phyloP scores from a whole-genome alignment of 805 yeast species.

The Saturnispora gosingensis region DNA sequence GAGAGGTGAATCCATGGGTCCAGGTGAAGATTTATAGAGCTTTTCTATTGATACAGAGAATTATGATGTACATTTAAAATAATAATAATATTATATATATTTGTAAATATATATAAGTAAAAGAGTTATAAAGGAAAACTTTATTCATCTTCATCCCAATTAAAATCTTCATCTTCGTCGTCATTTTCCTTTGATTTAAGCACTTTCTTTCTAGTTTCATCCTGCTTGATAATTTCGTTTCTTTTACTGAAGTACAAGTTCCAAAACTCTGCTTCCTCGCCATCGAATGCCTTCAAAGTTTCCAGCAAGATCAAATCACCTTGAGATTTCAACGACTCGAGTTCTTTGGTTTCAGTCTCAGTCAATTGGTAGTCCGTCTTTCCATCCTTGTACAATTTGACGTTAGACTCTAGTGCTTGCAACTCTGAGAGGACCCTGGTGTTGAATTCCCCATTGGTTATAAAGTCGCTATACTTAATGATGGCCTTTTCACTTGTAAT shows the following conservation, averaged over 20 bases:
- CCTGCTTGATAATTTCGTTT: constrained; percentile 3
- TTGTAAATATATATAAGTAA: not conserved
- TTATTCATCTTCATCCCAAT: constrained; percentile 7
- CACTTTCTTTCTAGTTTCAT: not conserved
- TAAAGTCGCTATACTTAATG: not conserved
- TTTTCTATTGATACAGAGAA: not conserved
- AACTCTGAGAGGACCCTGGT: constrained; percentile 4
- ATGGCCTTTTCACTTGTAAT: not conserved
- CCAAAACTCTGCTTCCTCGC: constrained; percentile 3
- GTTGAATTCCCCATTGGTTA: not conserved
- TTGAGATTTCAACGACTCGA: constrained; percentile 1
- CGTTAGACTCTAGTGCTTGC: constrained; percentile 1
- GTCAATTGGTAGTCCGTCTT: not conserved
- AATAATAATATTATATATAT: not conserved
- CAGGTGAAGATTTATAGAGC: constrained; percentile 13
- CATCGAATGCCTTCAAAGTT: not conserved
- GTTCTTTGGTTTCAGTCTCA: not conserved
- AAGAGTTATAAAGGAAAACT: too few relatives aligned
- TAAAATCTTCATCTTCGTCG: constrained; percentile 6
- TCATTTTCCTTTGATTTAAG: not conserved
- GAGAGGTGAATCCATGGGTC: constrained; percentile 56
- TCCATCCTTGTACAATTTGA: not conserved
- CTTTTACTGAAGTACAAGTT: not conserved
- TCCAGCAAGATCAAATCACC: not conserved
- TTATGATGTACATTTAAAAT: not conserved